Evolutionary conservation across 2,329 filamentous ascomycete genomes (phyloP).

Genomic region (Diaporthe amygdali): DNA sequence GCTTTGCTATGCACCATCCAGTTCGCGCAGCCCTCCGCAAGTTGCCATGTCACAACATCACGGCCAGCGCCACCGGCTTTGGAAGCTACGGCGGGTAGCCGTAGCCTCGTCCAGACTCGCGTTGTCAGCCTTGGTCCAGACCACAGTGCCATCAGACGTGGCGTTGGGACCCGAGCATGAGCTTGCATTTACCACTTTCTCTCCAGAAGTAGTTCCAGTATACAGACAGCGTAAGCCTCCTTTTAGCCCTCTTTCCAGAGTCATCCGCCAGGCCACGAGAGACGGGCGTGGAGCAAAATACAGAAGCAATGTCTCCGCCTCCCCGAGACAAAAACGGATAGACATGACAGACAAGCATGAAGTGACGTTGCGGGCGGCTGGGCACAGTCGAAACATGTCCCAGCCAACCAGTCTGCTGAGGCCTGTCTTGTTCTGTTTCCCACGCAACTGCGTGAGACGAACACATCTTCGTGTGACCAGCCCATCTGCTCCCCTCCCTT

Average conservation of each 20-base stretch:
- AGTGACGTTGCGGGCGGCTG: not conserved
- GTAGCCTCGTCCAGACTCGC: not conserved
- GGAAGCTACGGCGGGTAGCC: not conserved
- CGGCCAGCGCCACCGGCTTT: not conserved
- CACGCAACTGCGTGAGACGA: not conserved
- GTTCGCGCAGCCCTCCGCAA: not conserved
- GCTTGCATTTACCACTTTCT: not conserved
- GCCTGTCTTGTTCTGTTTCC: not conserved
- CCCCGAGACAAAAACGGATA: not conserved
- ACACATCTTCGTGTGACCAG: not conserved
- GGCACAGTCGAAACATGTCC: not conserved
- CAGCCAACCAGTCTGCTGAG: not conserved
- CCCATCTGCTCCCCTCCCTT: not conserved
- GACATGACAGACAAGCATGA: not conserved
- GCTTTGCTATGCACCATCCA: not conserved
- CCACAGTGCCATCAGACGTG: not conserved
- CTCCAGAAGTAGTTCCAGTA: not conserved
- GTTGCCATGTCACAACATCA: not conserved
- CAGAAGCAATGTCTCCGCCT: not conserved
- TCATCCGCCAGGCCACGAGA: not conserved
- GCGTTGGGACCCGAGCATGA: not conserved
- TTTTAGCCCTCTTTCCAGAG: not conserved
- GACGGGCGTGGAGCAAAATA: not conserved
- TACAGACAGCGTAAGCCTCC: not conserved
- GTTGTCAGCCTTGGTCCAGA: not conserved